Evolutionary conservation across 2,329 filamentous ascomycete genomes (phyloP), one percentile per base, ranked within the genome.

Genomic region (Thelonectria olida): DNA sequence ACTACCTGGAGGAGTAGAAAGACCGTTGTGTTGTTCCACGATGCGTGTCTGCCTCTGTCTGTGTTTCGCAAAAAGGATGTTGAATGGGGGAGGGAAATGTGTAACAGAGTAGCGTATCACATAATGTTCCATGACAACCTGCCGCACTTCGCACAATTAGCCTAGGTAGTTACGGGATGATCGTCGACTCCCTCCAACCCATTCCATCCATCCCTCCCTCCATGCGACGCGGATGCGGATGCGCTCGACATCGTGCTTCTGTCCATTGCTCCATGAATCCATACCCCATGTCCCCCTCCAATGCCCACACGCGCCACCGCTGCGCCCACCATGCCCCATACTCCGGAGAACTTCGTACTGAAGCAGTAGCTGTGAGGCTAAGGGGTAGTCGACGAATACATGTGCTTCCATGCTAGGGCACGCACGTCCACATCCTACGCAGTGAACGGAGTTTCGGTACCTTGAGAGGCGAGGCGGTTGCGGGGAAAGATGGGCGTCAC

Each of bases 401-500:
- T n/a, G n/a, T n/a, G n/a, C n/a, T n/a, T n/a, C n/a, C n/a, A n/a
- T n/a, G n/a, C 36, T 39, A 39, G 20, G 19, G 39, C 39, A n/a
- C n/a, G 39, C 39, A 20, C 19, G 38, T 20, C 38, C 38, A 25
- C 47, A 22, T 47, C 19, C 42, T 54, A 45, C 42, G 39, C 17
- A n/a, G 38, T 42, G 36, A 42, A 56, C 38, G 52, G 45, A 20
- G 45, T 38, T 42, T 56, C 58, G 52, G 58, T 56, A 42, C 58
- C 41, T 61, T 65, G 56, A 59, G 67, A 66, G 66, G 67, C 66
- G 66, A 67, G 68, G 64, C 68, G 64, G 57, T 64, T 71, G 68
- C 69, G 68, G 68, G 68, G 68, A 71, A 47, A 71, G 59, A 54
- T 67, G 64, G 65, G 60, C 63, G 65, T 13, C 67, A 62, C 64